phyloP scores from a whole-genome alignment of 176 grass and related monocot genomes.

The Oryza officinalis region DNA sequence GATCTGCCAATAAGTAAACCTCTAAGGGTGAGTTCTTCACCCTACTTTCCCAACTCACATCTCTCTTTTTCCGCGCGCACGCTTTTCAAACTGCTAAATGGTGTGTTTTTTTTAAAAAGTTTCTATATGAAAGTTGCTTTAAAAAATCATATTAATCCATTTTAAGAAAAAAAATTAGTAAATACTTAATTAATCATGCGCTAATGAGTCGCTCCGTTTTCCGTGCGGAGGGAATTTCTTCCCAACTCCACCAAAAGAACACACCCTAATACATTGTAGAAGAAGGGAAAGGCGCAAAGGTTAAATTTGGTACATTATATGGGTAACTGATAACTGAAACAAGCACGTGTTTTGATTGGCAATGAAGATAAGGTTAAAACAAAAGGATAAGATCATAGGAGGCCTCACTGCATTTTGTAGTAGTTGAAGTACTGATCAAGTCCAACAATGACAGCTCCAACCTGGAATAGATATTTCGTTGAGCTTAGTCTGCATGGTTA shows the following conservation, averaged over 20 bases:
- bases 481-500: neutral
- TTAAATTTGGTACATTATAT: constrained; percentile 10
- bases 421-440: constrained; percentile 97
- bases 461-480: constrained; percentile 59
- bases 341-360: neutral
- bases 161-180: too few relatives aligned
- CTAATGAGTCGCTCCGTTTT: too few relatives aligned
- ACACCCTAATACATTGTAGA: neutral
- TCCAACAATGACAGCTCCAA: constrained; percentile 91
- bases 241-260: too few relatives aligned
- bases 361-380: constrained; percentile 32
- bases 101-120: too few relatives aligned
- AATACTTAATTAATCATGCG: too few relatives aligned
- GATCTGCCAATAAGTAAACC: neutral
- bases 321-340: neutral
- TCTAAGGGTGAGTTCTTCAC: too few relatives aligned
- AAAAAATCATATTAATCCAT: too few relatives aligned
- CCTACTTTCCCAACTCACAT: too few relatives aligned
- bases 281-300: neutral
- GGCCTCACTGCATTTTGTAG: constrained; percentile 87
- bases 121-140: too few relatives aligned
- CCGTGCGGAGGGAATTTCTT: too few relatives aligned
- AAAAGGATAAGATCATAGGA: constrained; percentile 23
- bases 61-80: too few relatives aligned
- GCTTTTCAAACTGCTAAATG: too few relatives aligned